These are phyloP conservation scores for Solanum chaucha DNA, from an alignment of 257 asterid genomes.

Conservation along the genomic window DNA sequence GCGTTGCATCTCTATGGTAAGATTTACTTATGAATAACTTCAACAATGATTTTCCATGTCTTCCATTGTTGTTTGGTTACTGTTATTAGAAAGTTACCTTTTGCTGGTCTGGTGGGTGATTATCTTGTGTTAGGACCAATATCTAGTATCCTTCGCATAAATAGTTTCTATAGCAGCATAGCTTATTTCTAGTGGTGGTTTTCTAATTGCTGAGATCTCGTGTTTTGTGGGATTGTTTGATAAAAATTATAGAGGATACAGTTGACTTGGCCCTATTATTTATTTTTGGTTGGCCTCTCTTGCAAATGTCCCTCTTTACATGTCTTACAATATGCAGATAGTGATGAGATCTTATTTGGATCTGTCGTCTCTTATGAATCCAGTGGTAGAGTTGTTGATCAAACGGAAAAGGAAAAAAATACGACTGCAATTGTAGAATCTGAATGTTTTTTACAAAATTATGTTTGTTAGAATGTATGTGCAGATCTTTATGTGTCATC, in stretches of 20 bases:
- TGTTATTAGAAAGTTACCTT: background rate
- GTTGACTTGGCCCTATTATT: background rate
- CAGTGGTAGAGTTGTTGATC: background rate
- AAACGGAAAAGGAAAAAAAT: background rate
- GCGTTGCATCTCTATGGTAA: slow-evolving; percentile 89
- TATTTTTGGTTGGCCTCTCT: background rate
- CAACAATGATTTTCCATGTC: background rate
- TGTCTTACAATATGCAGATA: background rate
- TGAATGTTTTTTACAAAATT: background rate
- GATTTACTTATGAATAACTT: background rate
- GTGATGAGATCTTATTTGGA: background rate
- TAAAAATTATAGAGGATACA: background rate
- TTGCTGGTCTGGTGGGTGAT: background rate
- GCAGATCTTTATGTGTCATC: background rate
- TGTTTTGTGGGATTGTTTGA: background rate
- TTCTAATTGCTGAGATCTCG: background rate
- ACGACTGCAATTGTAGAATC: background rate
- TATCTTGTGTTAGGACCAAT: background rate
- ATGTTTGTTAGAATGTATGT: background rate
- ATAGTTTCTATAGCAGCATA: background rate
- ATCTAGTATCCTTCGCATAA: background rate
- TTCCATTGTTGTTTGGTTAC: background rate
- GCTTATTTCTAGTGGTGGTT: background rate
- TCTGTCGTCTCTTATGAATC: background rate
- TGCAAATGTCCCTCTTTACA: background rate